Evolutionary conservation across 495 filamentous ascomycete genomes (phyloP), one percentile per base, ranked within the genome.

Genomic region (Oleoguttula mirabilis): DNA sequence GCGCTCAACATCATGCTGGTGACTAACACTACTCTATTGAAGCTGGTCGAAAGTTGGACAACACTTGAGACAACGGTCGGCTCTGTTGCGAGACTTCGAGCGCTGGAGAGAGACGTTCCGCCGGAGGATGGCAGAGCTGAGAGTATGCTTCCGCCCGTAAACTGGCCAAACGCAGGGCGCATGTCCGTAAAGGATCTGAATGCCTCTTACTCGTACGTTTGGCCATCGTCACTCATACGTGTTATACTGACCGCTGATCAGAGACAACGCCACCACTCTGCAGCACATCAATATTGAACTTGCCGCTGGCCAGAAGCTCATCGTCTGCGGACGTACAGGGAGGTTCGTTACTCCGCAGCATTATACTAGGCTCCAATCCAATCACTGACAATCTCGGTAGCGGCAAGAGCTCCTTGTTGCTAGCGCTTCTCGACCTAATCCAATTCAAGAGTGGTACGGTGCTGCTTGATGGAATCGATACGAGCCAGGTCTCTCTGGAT

Each of bases 1-100:
- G 74, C 77, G 0, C 48, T 79, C 10, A 48, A 72, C 21, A 76
- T 76, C 46, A 62, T 79, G 21, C 70, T 75, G n/a, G 49, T 63
- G 14, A 74, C 74, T 56, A 69, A 62, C 27, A 65, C 71, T 36
- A 65, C 58, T 35, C 61, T 75, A 47, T 68, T 68, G 46, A 55
- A 69, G 3, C 46, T 74, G 15, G 59, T 75, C 14, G 27, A 30
- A 30, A 8, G 8, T 14, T 30, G 27, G 27, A 30, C 27, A 30
- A 30, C 8, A 8, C 27, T 30, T 8, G 27, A 30, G 14, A 14
- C 14, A 14, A 30, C 8, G 8, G 8, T 30, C 8, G 27, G 27
- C 8, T 8, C 27, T 8, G 27, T 30, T 8, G 8, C 27, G 8
- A 30, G 27, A 30, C 27, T 30, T 8, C 8, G 14, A 14, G 8